Base-by-base conservation (phyloP, 2,329 filamentous ascomycete species). In the Zymoseptoria ardabiliae region DNA sequence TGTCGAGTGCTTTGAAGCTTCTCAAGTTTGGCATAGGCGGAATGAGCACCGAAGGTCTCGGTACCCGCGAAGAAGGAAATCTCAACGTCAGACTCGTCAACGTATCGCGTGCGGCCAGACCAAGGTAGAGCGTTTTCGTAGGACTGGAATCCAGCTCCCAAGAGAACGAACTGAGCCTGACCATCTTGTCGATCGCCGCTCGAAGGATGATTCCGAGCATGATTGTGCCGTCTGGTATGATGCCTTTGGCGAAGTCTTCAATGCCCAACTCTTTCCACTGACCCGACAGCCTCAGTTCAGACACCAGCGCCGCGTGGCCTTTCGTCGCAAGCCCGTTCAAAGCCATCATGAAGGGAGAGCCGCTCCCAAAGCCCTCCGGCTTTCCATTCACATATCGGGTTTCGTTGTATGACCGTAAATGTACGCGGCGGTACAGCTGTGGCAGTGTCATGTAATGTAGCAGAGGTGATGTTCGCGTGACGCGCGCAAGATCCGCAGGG, bases 401-500 rank as follows among this genome's bases (percentile, higher is more conserved):
- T 48, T 80, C 79, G 54, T 79, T 74, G 69, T 86, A 85, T 7
- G 82, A 84, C 57, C 76, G 80, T 35, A 87, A 73, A 5, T 76
- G 80, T 56, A 86, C 78, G 35, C 74, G 72, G 68, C 78, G 77
- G 71, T 86, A 87, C 49, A 87, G 78, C 58, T 81, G 82, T 20
- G 84, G 84, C 2, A 86, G 74, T 35, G 81, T 77, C 82, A 87
- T 85, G 73, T 86, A 87, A 65, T 85, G 83, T 65, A 86, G 78
- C 49, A 86, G 77, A 13, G 82, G 78, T 62, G 81, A 85, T 55
- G 83, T 84, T 59, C 82, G 78, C 63, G 82, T 85, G 56, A 85
- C 71, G 61, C 82, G 78, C 30, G 83, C 82, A 23, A 86, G 78
- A 68, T 86, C 84, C 60, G 73, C 79, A 50, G 78, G 75, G 73